phyloP scores from a whole-genome alignment of 768 basidiomycete genomes.

The Collybiopsis luxurians region DNA sequence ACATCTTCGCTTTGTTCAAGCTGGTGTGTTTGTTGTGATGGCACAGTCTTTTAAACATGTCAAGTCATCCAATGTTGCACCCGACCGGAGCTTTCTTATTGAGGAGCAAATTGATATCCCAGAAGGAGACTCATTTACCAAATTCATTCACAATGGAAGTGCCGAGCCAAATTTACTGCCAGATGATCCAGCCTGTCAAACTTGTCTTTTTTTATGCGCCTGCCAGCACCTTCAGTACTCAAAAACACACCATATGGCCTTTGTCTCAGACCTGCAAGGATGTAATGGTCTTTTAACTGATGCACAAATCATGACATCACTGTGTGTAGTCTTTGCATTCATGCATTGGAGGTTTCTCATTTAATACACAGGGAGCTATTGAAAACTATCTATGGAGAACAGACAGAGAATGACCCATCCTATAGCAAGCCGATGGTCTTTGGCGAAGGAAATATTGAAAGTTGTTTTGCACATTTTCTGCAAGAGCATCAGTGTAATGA shows the following conservation, averaged over 20 bases:
- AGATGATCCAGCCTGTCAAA: not conserved
- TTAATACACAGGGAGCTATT: too few relatives aligned
- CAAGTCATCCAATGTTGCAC: not conserved
- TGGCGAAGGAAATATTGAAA: not conserved
- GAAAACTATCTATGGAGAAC: too few relatives aligned
- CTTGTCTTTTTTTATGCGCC: not conserved
- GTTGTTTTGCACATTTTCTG: not conserved
- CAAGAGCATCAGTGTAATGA: not conserved
- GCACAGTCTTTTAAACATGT: not conserved
- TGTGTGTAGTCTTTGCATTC: not conserved
- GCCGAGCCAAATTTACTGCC: not conserved
- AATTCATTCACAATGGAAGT: conserved; percentile 4
- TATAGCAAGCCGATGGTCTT: not conserved
- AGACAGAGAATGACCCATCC: not conserved
- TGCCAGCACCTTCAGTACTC: conserved; percentile 1
- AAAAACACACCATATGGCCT: not conserved
- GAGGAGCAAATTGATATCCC: not conserved
- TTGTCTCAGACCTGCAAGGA: conserved; percentile 3
- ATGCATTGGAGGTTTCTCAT: not conserved
- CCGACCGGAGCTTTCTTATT: not conserved
- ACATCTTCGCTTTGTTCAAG: not conserved
- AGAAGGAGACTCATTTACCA: not conserved
- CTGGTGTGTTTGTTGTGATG: not conserved
- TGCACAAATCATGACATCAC: not conserved
- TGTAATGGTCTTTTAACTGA: not conserved